Percentiles rank a stretch among this genome's conserved stretches.
Conservation (phyloP, 208 protist genomes). For the Acanthamoeba pearcei region DNA sequence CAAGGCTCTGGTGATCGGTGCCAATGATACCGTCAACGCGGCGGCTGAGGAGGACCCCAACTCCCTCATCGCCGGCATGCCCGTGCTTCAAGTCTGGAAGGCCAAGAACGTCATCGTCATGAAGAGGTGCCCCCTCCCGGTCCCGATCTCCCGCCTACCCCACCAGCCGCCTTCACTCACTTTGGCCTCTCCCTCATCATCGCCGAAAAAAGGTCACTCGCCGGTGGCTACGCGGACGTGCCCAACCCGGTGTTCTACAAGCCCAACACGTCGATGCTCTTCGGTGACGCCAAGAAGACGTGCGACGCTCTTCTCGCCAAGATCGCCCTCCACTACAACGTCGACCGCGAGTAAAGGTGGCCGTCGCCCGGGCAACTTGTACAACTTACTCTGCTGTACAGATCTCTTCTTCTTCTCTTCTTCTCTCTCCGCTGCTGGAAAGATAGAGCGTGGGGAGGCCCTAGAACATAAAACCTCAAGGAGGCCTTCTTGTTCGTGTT, state of each 20-base stretch:
- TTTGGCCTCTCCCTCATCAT: conserved; percentile 33
- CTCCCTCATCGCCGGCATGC: conserved; percentile 93
- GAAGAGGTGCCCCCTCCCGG: conserved; percentile 91
- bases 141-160: neutral
- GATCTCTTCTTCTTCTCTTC: neutral
- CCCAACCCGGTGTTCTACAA: conserved; percentile 95
- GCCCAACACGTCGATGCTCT: conserved; percentile 92
- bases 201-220: conserved; percentile 36
- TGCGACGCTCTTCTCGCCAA: conserved; percentile 83
- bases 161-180: neutral
- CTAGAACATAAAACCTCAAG: too few species aligned
- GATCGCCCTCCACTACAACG: conserved; percentile 61
- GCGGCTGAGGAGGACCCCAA: conserved; percentile 92
- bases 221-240: conserved; percentile 78
- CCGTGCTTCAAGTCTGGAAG: conserved; percentile 93
- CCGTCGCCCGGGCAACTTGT: neutral
- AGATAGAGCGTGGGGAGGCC: too few species aligned
- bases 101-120: conserved; percentile 91
- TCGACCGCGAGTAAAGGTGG: neutral
- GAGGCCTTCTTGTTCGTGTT: neutral
- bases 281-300: conserved; percentile 92
- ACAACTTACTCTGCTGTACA: neutral
- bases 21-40: conserved; percentile 95
- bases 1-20: conserved; percentile 84
- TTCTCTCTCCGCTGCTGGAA: too few species aligned